These are phyloP conservation scores for Hygrophorus pudorinus DNA, from an alignment of 768 basidiomycete genomes.

Conservation along the genomic window DNA sequence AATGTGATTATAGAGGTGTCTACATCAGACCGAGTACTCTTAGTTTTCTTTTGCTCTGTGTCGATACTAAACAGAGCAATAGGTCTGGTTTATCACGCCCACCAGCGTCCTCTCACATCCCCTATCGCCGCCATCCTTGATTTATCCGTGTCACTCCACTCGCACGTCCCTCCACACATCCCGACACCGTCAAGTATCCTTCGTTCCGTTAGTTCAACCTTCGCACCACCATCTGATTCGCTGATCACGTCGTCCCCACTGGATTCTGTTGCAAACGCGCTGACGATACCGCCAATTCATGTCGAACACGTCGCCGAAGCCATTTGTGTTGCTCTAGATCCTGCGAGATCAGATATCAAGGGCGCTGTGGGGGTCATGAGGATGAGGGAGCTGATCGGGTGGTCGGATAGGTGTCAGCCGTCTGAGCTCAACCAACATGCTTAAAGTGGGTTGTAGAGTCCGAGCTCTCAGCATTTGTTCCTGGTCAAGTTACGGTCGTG, in stretches of 20 bases:
- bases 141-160: constrained; percentile 65
- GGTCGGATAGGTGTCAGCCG: constrained; percentile 24
- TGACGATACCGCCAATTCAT: constrained; percentile 86
- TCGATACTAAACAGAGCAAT: constrained; percentile 8
- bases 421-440: background rate
- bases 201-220: constrained; percentile 35
- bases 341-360: constrained; percentile 31
- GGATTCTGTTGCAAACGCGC: constrained; percentile 63
- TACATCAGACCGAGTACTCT: constrained; percentile 84
- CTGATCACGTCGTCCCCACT: constrained; percentile 42
- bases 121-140: constrained; percentile 79
- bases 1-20: constrained; percentile 50
- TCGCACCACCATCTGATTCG: constrained; percentile 16
- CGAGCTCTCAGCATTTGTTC: too few species aligned
- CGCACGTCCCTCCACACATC: constrained; percentile 40
- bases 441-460: too few species aligned
- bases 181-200: constrained; percentile 62
- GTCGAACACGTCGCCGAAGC: constrained; percentile 93
- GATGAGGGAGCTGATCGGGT: constrained; percentile 73
- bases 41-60: constrained; percentile 5
- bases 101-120: constrained; percentile 81
- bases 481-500: too few species aligned
- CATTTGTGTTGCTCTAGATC: constrained; percentile 53
- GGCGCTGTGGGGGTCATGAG: constrained; percentile 61
- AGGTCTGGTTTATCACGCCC: constrained; percentile 96